Conservation (phyloP, 2,329 filamentous ascomycete genomes). For the Metarhizium guizhouense region DNA sequence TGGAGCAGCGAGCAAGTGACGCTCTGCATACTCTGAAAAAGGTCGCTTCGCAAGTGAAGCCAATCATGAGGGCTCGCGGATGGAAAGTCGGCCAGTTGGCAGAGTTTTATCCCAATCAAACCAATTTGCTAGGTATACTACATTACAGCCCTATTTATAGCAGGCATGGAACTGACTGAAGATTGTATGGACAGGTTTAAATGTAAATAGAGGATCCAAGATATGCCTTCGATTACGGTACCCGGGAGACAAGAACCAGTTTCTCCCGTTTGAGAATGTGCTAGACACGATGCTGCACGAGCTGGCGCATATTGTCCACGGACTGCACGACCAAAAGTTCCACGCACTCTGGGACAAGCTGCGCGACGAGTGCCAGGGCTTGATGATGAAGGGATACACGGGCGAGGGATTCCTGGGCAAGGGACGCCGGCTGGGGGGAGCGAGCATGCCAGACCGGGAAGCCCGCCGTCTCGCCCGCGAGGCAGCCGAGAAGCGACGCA, state of each 20-base stretch:
- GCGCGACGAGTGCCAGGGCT: conserved; percentile 71
- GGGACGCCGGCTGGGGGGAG: conserved; percentile 65
- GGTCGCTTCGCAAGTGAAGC: conserved; percentile 82
- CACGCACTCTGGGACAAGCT: conserved; percentile 84
- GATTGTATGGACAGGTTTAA: conserved; percentile 46
- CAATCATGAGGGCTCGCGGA: conserved; percentile 79
- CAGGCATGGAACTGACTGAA: neutral
- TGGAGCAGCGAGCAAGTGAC: conserved; percentile 37
- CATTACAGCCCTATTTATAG: no score
- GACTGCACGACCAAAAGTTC: conserved; percentile 75
- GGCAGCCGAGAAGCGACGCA: conserved; percentile 62
- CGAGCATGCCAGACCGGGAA: conserved; percentile 58
- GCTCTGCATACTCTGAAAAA: conserved; percentile 60
- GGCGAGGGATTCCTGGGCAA: conserved; percentile 79
- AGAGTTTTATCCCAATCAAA: conserved; percentile 75
- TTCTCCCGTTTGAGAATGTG: conserved; percentile 70
- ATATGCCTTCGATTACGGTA: conserved; percentile 80
- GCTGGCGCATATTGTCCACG: conserved; percentile 78
- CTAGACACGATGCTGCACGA: conserved; percentile 93
- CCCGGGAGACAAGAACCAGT: conserved; percentile 62
- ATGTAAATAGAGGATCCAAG: conserved; percentile 65
- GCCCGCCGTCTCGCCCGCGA: conserved; percentile 64
- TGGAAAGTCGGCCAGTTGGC: conserved; percentile 74
- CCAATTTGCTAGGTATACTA: conserved; percentile 57
- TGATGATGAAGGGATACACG: conserved; percentile 75